Evolutionary conservation across 129 eudicot genomes (phyloP), one percentile per base, ranked within the genome.

Genomic region (Flaveria sonorensis): DNA sequence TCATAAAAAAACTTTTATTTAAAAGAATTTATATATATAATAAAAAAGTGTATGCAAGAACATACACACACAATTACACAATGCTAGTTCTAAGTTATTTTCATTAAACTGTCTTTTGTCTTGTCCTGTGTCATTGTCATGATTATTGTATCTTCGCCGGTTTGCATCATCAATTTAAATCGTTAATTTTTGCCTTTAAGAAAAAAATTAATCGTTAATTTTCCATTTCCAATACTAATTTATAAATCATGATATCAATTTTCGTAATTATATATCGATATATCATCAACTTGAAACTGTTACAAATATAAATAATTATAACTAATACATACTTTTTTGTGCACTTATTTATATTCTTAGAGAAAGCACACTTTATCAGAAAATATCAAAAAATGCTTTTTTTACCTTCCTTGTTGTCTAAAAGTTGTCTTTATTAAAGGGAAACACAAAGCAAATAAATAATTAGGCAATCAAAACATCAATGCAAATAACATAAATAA

Each of bases 311-410:
- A 10, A 42, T 40, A 6, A 68, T 42, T 42, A 42, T 68, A 68
- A 20, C 57, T 15, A 14, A 70, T 70, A 21, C 74, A 24, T 4
- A 52, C 46, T 23, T 70, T 70, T 14, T 70, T 15, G 15, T 70
- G 21, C 46, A 14, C n/a, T 11, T 26, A 28, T n/a, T 24, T 50
- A 26, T 51, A 70, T 70, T 48, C 16, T 21, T 70, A 70, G 6
- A 30, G 19, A 70, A 50, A 51, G 62, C 60, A 14, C 11, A 48
- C 75, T 70, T 70, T 70, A 50, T 26, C 1, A 18, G 75, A 70
- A 70, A 50, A 48, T 24, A 70, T 48, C 45, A 70, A 47, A 70
- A 46, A 21, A 15, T 14, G 24, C 26, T 70, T 70, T 70, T 70
- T 69, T 26, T 28, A 1, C 75, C 14, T 70, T 7, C 75, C 14